These are phyloP conservation scores for Centaurea solstitialis DNA, from an alignment of 129 eudicot genomes.

Conservation along the genomic window DNA sequence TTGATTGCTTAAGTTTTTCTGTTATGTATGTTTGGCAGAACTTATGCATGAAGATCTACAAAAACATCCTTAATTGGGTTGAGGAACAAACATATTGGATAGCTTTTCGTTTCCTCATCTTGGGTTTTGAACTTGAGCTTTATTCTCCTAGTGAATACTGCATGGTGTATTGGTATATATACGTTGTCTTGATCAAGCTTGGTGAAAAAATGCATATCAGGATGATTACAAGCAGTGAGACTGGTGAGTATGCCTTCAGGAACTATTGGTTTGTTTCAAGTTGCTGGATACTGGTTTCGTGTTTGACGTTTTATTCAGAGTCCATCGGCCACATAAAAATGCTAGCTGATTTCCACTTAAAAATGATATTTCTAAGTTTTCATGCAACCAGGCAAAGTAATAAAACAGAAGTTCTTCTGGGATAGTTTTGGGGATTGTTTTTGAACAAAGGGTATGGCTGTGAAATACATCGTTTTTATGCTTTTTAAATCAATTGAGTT, in stretches of 20 bases:
- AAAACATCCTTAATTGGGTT: constrained; percentile 80
- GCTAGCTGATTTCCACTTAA: background rate
- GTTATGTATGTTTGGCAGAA: constrained; percentile 41
- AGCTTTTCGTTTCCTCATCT: constrained; percentile 74
- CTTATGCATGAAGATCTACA: constrained; percentile 57
- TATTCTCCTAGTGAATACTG: constrained; percentile 89
- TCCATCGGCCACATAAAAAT: no score
- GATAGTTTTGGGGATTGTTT: no score
- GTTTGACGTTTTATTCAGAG: background rate
- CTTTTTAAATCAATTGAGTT: no score
- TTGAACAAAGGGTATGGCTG: no score
- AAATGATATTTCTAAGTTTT: background rate
- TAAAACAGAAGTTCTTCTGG: no score
- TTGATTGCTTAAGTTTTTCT: background rate
- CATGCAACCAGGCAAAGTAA: no score
- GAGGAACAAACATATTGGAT: constrained; percentile 99
- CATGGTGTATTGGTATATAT: constrained; percentile 98
- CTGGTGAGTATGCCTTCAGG: constrained; percentile 46
- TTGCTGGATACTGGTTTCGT: background rate
- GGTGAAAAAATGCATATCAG: constrained; percentile 86
- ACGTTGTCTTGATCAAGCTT: constrained; percentile 75
- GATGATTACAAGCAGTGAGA: constrained; percentile 54
- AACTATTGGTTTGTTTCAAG: background rate
- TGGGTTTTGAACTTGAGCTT: constrained; percentile 93
- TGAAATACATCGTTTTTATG: no score